Conservation (phyloP, 495 filamentous ascomycete species). For the Cercophora newfieldiana region DNA sequence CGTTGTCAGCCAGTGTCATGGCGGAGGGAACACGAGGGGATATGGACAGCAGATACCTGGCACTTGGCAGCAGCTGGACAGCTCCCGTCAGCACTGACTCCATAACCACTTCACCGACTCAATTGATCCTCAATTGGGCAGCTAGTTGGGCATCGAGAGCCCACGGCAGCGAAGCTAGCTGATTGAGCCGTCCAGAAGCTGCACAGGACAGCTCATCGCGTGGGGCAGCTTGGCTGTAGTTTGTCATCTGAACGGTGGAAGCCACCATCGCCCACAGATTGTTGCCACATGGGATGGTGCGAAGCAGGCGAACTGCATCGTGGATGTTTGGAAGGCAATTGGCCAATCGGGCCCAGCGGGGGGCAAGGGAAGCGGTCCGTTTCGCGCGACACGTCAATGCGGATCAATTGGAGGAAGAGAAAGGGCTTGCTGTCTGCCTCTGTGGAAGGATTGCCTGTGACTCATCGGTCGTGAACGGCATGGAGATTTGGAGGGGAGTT, state of each 20-base stretch:
- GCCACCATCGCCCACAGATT: slow-evolving; percentile 4
- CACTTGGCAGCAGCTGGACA: slow-evolving; percentile 14
- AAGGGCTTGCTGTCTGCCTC: not conserved
- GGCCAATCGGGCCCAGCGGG: slow-evolving; percentile 27
- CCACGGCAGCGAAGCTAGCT: not conserved
- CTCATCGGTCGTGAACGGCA: slow-evolving; percentile 4
- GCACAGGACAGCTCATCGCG: slow-evolving; percentile 22
- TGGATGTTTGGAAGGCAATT: slow-evolving; percentile 25
- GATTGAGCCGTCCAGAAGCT: slow-evolving; percentile 5
- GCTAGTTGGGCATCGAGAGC: slow-evolving; percentile 32
- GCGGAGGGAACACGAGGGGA: not conserved
- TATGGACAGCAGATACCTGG: not conserved
- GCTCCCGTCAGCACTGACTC: not conserved
- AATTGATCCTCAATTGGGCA: slow-evolving; percentile 35
- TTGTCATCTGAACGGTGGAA: not conserved
- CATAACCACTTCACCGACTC: slow-evolving; percentile 16
- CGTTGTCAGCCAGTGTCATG: not conserved
- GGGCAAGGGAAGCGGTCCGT: slow-evolving; percentile 26
- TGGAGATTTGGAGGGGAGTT: not conserved
- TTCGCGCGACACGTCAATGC: slow-evolving; percentile 19
- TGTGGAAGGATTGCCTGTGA: slow-evolving; percentile 12
- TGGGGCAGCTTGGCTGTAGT: slow-evolving; percentile 16
- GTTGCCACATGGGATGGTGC: slow-evolving; percentile 24
- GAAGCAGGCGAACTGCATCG: slow-evolving; percentile 21
- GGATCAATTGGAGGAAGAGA: slow-evolving; percentile 9